Evolutionary conservation across 1,139 yeast genomes (phyloP).

Genomic region (Debaryomycetaceae sp.): DNA sequence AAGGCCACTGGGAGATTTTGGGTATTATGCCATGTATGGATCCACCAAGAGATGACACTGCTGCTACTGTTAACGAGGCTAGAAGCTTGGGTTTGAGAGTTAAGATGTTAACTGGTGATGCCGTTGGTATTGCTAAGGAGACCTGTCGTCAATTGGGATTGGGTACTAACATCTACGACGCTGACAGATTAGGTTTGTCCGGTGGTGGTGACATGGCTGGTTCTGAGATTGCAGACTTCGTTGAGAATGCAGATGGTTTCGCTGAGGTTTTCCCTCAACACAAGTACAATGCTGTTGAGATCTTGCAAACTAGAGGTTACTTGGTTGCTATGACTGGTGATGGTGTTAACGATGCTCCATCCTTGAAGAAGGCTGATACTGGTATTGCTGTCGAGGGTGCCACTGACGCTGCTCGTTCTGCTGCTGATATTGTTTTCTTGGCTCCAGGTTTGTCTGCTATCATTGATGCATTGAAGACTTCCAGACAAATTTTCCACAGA

Average conservation of each 20-base stretch:
- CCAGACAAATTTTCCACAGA: constrained; percentile 97
- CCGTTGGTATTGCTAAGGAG: constrained; percentile 98
- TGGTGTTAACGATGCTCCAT: constrained; percentile 97
- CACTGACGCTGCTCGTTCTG: constrained; percentile 94
- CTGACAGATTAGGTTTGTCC: constrained; percentile 94
- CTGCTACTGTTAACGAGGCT: constrained; percentile 92
- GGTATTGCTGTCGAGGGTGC: constrained; percentile 98
- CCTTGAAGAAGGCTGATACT: constrained; percentile 93
- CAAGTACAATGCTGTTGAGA: constrained; percentile 89
- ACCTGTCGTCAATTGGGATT: constrained; percentile 97
- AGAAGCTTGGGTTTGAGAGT: constrained; percentile 91
- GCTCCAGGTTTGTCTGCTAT: constrained; percentile 96
- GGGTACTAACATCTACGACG: constrained; percentile 96
- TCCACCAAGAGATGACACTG: constrained; percentile 98
- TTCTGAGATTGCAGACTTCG: constrained; percentile 93
- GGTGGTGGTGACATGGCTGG: constrained; percentile 97
- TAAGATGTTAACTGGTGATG: constrained; percentile 98
- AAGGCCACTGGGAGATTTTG: constrained; percentile 96
- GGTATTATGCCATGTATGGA: constrained; percentile 99
- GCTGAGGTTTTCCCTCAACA: constrained; percentile 98
- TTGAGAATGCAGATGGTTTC: constrained; percentile 95
- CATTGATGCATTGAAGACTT: constrained; percentile 89
- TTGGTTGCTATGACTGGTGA: constrained; percentile 98
- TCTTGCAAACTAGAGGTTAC: constrained; percentile 87
- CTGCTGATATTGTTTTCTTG: constrained; percentile 93